phyloP scores from a whole-genome alignment of 1,139 yeast species.

The Scheffersomyces quercinus region DNA sequence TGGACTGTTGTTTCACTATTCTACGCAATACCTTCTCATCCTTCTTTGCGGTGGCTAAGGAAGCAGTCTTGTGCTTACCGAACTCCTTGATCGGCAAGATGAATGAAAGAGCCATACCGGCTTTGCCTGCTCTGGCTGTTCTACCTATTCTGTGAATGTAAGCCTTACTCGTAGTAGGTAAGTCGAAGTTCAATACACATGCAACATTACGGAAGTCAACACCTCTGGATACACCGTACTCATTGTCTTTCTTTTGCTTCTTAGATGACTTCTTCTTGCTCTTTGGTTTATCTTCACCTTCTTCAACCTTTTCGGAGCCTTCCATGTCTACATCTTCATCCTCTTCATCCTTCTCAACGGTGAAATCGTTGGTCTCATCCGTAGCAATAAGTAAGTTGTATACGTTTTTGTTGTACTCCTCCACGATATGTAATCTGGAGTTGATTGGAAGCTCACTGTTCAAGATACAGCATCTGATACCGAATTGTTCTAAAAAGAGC shows the following conservation, averaged over 20 bases:
- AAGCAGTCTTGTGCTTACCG: conserved; percentile 87
- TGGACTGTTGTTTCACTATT: conserved; percentile 74
- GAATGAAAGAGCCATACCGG: conserved; percentile 94
- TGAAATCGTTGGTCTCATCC: conserved; percentile 72
- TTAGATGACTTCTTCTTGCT: conserved; percentile 24
- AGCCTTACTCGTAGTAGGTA: conserved; percentile 86
- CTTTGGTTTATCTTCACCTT: conserved; percentile 14
- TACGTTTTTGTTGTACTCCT: conserved; percentile 88
- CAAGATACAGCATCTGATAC: conserved; percentile 82
- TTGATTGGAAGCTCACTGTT: conserved; percentile 93
- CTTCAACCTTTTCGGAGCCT: conserved; percentile 20
- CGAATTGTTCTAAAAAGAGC: conserved; percentile 91
- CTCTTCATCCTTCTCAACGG: conserved; percentile 50
- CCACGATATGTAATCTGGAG: conserved; percentile 92
- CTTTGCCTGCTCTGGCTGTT: conserved; percentile 96
- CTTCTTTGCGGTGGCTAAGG: conserved; percentile 65
- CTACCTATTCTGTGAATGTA: conserved; percentile 96
- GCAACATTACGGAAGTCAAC: conserved; percentile 96
- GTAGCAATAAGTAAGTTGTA: conserved; percentile 91
- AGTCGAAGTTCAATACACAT: conserved; percentile 92
- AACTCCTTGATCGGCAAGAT: conserved; percentile 81
- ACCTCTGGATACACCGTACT: conserved; percentile 95
- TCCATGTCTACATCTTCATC: conserved; percentile 42
- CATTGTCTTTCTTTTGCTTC: conserved; percentile 57
- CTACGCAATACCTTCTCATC: conserved; percentile 85